A percentile compares a stretch with the other conserved stretches of the same genome.
These are phyloP conservation scores for Candida andamanensis DNA, from an alignment of 805 yeast genomes.

Conservation along the genomic window DNA sequence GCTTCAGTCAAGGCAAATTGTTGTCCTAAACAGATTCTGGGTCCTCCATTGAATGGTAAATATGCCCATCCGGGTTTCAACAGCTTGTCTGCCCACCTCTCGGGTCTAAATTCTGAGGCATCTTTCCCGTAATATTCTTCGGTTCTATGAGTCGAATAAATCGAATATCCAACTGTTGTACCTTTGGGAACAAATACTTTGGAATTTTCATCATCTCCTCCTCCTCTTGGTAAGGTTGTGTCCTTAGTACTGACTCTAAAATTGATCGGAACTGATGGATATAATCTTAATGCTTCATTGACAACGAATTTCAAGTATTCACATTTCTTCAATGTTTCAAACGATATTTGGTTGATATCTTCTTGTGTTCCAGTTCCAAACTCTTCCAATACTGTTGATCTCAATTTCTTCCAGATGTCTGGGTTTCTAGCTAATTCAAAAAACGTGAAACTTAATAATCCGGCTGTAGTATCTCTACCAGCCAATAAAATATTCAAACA, in stretches of 20 bases:
- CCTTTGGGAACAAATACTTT: conserved; percentile 43
- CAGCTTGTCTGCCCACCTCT: conserved; percentile 38
- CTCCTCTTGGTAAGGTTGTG: conserved; percentile 49
- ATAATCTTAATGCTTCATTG: conserved; percentile 45
- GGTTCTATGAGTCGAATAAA: conserved; percentile 40
- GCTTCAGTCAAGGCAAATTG: conserved; percentile 53
- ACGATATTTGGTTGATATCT: conserved; percentile 35
- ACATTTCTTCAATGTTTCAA: conserved; percentile 46
- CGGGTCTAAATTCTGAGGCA: conserved; percentile 41
- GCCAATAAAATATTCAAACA: conserved; percentile 47
- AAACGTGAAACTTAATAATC: conserved; percentile 41
- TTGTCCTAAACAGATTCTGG: conserved; percentile 52
- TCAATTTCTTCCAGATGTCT: conserved; percentile 29
- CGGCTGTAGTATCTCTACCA: conserved; percentile 54
- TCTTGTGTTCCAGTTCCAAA: conserved; percentile 27
- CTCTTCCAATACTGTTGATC: conserved; percentile 27
- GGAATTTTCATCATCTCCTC: conserved; percentile 30
- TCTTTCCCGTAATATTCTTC: conserved; percentile 40
- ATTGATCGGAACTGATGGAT: conserved; percentile 49
- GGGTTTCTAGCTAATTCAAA: conserved; percentile 44
- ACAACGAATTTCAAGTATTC: conserved; percentile 43
- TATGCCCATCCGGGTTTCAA: conserved; percentile 43
- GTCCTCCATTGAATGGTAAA: conserved; percentile 53
- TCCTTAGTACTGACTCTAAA: conserved; percentile 41
- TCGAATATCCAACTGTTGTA: conserved; percentile 32